Evolutionary conservation across 495 filamentous ascomycete species (phyloP).

Genomic region (Xylaria telfairii): DNA sequence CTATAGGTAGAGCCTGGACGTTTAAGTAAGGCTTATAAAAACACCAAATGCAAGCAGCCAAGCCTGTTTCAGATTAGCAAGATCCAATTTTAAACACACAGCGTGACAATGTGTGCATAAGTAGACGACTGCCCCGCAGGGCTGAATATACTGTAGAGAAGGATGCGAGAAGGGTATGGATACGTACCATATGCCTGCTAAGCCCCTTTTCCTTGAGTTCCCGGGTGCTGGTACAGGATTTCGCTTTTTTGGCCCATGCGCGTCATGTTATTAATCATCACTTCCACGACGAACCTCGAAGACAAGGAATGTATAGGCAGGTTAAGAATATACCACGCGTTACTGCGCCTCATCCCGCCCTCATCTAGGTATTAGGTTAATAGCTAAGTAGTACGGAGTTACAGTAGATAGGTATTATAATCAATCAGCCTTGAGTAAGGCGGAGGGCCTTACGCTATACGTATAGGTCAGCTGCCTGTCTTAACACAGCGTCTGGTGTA

Average conservation of each 20-base stretch:
- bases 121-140: constrained; percentile 9
- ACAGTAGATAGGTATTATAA: not conserved
- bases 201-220: not conserved
- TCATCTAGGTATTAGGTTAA: not conserved
- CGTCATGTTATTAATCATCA: not conserved
- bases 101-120: not conserved
- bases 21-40: not conserved
- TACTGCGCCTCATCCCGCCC: not conserved
- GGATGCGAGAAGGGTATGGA: not conserved
- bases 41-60: not conserved
- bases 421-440: not conserved
- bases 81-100: constrained; percentile 1
- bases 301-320: not conserved
- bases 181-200: too few species aligned
- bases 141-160: constrained; percentile 15
- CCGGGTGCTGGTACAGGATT: not conserved
- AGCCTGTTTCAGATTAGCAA: constrained; percentile 19
- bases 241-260: not conserved
- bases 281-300: not conserved
- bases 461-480: not conserved
- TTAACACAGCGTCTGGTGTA: not conserved
- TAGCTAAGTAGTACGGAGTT: not conserved
- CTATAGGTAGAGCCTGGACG: not conserved
- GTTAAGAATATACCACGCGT: not conserved
- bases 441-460: not conserved